Base-by-base conservation (phyloP, 257 asterid genomes). In the Lithospermum erythrorhizon region DNA sequence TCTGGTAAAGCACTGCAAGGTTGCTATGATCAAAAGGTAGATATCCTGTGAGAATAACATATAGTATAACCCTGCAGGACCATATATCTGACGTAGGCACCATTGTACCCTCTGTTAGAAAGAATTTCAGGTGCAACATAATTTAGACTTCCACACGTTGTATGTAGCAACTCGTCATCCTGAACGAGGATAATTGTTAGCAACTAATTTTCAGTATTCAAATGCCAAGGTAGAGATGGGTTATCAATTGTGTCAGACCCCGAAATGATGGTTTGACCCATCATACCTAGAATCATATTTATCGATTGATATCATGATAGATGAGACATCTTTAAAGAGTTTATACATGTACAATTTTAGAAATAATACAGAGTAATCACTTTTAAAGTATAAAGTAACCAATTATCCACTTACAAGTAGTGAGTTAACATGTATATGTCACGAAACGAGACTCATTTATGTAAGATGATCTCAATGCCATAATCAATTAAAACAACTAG, bases 71-170 rank as follows among this genome's bases (percentile, higher is more conserved):
- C 35, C 98, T 97, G 20, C 96, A 86, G 0, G 98, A 88, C 98
- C 98, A 91, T 51, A 84, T 84, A 71, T 91, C 98, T 23, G 98
- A 82, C 52, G 94, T 76, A 55, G 97, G n/a, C 90, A 55, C 98
- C 98, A 69, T 88, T 85, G 55, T 91, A 91, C 53, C 98, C 98
- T 75, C 84, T 73, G 79, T 86, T 88, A 23, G 91, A 77, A 52
- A 91, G 89, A 78, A 91, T 75, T 67, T 93, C 98, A 53, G 98
- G 98, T 25, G 98, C 98, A 27, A 93, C 98, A 54, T 93, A 93
- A 68, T 93, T 93, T 70, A 97, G 98, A 86, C 97, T 93, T 69
- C 98, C 98, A 54, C 98, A 93, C 29, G 97, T 86, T 58, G n/a
- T n/a, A n/a, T n/a, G n/a, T n/a, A n/a, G n/a, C n/a, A n/a, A n/a